Conservation (phyloP, 768 basidiomycete genomes). For the Hericium alpestre region DNA sequence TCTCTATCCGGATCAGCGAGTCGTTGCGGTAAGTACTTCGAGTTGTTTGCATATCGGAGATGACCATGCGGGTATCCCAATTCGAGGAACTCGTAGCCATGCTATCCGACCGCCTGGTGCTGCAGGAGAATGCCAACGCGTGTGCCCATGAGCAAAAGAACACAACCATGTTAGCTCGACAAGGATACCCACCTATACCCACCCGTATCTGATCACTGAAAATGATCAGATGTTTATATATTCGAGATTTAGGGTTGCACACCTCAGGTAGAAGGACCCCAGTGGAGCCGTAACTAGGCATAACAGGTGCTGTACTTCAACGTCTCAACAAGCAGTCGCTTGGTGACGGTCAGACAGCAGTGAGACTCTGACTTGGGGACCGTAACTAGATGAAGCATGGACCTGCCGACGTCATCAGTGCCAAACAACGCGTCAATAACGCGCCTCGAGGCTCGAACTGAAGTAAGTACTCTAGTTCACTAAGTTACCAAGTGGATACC, state of each 20-base stretch:
- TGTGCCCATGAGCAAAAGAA: constrained; percentile 10
- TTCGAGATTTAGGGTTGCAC: neutral
- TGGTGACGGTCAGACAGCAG: too few species aligned
- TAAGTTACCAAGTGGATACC: too few species aligned
- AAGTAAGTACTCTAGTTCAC: too few species aligned
- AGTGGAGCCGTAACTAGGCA: constrained; percentile 9
- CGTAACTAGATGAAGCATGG: too few species aligned
- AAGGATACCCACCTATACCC: constrained; percentile 13
- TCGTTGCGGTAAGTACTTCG: constrained; percentile 89
- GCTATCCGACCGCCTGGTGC: constrained; percentile 97
- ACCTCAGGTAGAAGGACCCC: constrained; percentile 15
- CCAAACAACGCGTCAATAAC: too few species aligned
- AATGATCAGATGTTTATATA: neutral
- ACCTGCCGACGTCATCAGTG: too few species aligned
- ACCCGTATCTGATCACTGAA: constrained; percentile 37
- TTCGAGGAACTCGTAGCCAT: constrained; percentile 95
- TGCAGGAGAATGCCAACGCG: constrained; percentile 25
- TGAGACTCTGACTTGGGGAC: too few species aligned
- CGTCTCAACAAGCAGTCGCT: neutral
- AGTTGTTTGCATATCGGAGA: constrained; percentile 96
- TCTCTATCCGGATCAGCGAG: constrained; percentile 96
- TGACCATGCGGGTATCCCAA: constrained; percentile 97
- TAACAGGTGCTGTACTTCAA: neutral
- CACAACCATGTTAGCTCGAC: too few species aligned
- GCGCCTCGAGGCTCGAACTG: too few species aligned